Evolutionary conservation across 306 rosid genomes (phyloP).

Genomic region (Vigna mungo): DNA sequence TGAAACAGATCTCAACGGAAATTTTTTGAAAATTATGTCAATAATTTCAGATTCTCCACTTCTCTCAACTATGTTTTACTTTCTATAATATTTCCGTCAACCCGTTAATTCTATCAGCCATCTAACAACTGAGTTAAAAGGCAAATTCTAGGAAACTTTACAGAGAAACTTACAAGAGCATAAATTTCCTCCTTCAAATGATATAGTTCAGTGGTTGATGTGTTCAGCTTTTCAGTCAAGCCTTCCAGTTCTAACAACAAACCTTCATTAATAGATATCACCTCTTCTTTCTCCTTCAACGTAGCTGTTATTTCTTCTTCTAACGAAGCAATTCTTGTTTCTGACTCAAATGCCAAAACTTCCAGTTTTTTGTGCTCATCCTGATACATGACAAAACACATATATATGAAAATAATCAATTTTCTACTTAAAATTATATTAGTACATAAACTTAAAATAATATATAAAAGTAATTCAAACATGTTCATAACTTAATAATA

Average conservation of each 20-base stretch:
- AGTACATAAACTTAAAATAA: background rate
- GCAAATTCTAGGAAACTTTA: conserved; percentile 33
- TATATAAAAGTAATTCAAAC: conserved; percentile 19
- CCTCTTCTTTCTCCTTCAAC: conserved; percentile 66
- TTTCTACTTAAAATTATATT: background rate
- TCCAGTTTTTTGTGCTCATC: conserved; percentile 81
- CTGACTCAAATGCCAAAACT: conserved; percentile 74
- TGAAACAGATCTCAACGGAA: background rate
- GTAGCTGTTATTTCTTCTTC: conserved; percentile 65
- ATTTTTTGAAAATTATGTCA: background rate
- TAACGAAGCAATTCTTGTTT: conserved; percentile 65
- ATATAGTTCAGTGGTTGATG: conserved; percentile 60
- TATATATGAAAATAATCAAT: conserved; percentile 1
- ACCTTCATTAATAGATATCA: conserved; percentile 60
- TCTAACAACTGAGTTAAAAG: conserved; percentile 9
- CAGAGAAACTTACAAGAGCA: conserved; percentile 68
- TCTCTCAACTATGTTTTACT: background rate
- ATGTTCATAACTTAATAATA: conserved; percentile 5
- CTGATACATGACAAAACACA: conserved; percentile 50
- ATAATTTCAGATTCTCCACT: conserved; percentile 3
- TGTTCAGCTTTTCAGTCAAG: conserved; percentile 60
- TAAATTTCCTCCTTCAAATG: conserved; percentile 68
- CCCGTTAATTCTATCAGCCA: background rate
- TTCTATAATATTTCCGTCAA: conserved; percentile 7
- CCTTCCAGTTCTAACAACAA: conserved; percentile 68